Evolutionary conservation across 2,329 filamentous ascomycete species (phyloP), one percentile per base, ranked within the genome.

Genomic region (Colletotrichum simmondsii): DNA sequence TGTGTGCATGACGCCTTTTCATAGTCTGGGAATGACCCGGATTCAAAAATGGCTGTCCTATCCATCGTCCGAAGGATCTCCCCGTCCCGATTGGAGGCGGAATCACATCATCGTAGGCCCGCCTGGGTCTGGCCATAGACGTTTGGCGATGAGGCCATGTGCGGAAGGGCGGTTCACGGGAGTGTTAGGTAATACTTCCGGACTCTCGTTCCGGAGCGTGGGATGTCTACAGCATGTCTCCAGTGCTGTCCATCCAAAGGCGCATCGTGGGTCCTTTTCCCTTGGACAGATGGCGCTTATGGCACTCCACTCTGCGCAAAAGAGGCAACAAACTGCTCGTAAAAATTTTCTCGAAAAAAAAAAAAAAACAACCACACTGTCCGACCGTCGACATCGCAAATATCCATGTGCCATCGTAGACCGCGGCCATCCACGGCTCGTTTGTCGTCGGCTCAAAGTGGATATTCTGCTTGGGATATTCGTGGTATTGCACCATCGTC

Each of bases 361-460:
- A n/a, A n/a, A 5, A 42, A 42, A 46, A 60, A 30, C 28, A 24
- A 35, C 28, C 8, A 52, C 37, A 16, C 12, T 42, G 14, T 42
- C 37, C 37, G 22, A 19, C 22, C 19, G 30, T 28, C 62, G 52
- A 28, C 49, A 30, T 28, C 46, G 30, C 22, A 59, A 37, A 53
- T 46, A 42, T 30, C 59, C 58, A 60, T 57, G 46, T 42, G 24
- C 58, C 46, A 10, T 14, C 24, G 35, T 61, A 24, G 35, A 28
- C 53, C 60, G 56, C 54, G 66, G 54, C 71, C 71, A 71, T 46
- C 61, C 30, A 62, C 46, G 32, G 63, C 64, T 74, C 67, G 71
- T 74, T 71, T 75, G 67, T 53, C 61, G 72, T 74, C 74, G 74
- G 74, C 64, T 72, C 42, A 72, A 72, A 75, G 74, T 75, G 67